phyloP scores from a whole-genome alignment of 768 basidiomycete genomes.

The Calocera cornea region DNA sequence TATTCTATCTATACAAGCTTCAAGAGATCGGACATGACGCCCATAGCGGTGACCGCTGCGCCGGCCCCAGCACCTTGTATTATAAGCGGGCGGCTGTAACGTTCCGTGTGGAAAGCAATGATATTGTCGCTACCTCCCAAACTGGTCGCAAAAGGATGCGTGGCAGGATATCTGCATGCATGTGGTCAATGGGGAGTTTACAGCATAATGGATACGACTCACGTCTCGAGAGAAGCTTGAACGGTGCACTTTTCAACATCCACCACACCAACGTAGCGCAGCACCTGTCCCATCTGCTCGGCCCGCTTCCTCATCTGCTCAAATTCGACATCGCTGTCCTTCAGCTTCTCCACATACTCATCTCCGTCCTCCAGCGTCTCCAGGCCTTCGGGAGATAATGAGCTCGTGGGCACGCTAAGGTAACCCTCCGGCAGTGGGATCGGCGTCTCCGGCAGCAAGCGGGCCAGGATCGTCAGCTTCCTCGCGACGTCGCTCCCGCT shows the following conservation, averaged over 20 bases:
- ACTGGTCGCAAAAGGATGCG: slow-evolving; percentile 91
- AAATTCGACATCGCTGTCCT: slow-evolving; percentile 71
- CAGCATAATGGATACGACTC: slow-evolving; percentile 21
- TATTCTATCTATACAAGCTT: slow-evolving; percentile 19
- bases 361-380: slow-evolving; percentile 56
- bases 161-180: slow-evolving; percentile 56
- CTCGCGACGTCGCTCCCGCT: slow-evolving; percentile 95
- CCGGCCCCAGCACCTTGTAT: slow-evolving; percentile 95
- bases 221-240: slow-evolving; percentile 84
- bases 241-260: slow-evolving; percentile 60
- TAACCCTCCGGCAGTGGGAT: slow-evolving; percentile 69
- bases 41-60: slow-evolving; percentile 98
- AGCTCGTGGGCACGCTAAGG: slow-evolving; percentile 63
- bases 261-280: slow-evolving; percentile 89
- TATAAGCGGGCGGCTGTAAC: slow-evolving; percentile 83
- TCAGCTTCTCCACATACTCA: slow-evolving; percentile 67
- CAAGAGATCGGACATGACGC: slow-evolving; percentile 78
- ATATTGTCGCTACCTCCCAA: slow-evolving; percentile 96
- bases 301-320: slow-evolving; percentile 66
- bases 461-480: slow-evolving; percentile 89
- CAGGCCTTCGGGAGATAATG: slow-evolving; percentile 70
- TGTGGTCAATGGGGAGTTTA: background rate
- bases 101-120: slow-evolving; percentile 88
- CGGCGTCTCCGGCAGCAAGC: slow-evolving; percentile 32
- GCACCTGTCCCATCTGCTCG: slow-evolving; percentile 61